Percentiles rank a stretch among this genome's conserved stretches.
phyloP scores from a whole-genome alignment of 2,329 filamentous ascomycete species.

The Chalaropsis ovoidea region DNA sequence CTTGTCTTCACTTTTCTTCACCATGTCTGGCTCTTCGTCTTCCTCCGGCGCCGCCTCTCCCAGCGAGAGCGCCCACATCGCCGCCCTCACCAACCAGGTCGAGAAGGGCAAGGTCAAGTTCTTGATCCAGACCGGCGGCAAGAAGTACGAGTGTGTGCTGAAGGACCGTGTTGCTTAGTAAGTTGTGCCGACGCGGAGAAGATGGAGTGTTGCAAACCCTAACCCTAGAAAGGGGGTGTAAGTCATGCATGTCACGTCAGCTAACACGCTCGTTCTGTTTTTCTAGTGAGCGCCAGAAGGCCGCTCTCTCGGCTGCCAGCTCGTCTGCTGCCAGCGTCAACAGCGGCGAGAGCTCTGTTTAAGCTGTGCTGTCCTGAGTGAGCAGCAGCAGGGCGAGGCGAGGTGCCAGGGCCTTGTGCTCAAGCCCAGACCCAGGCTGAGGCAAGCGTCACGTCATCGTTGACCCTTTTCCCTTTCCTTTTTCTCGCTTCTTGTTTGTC shows the following conservation, averaged over 20 bases:
- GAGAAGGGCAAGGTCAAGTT: conserved; percentile 39
- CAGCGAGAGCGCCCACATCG: conserved; percentile 18
- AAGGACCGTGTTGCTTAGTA: conserved; percentile 40
- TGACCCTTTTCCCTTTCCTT: too few relatives aligned
- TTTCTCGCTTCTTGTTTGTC: background rate
- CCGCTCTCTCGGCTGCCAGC: conserved; percentile 33
- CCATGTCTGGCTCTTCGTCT: conserved; percentile 26
- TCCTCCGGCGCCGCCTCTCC: conserved; percentile 15
- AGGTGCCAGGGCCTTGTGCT: background rate
- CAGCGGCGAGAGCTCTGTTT: conserved; percentile 9
- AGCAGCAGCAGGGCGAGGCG: background rate
- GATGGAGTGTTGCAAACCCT: background rate
- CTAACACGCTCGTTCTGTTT: too few relatives aligned
- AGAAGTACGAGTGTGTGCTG: conserved; percentile 34
- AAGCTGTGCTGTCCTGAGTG: background rate
- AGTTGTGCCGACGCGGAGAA: conserved; percentile 26
- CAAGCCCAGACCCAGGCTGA: background rate
- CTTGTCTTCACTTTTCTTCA: conserved; percentile 16
- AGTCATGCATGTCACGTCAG: background rate
- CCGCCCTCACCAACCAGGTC: conserved; percentile 30
- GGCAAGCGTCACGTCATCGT: too few relatives aligned
- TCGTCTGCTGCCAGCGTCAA: conserved; percentile 30
- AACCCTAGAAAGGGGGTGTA: background rate
- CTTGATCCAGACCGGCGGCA: conserved; percentile 37
- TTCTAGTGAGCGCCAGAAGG: conserved; percentile 36